Evolutionary conservation across 495 filamentous ascomycete species (phyloP).

Genomic region (Penicillium lagena): DNA sequence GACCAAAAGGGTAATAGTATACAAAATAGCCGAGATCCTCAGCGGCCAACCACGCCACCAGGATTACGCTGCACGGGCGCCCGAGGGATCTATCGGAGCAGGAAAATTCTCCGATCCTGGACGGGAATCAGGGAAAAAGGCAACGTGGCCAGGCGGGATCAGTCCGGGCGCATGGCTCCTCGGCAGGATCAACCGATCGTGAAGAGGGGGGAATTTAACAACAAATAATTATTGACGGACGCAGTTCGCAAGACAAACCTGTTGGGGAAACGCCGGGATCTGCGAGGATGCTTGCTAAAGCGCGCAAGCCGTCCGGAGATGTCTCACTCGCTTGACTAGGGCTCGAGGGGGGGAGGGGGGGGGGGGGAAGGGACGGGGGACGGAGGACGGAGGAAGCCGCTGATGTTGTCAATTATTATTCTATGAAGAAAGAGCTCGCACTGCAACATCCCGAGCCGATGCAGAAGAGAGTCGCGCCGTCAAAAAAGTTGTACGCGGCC

Average conservation of each 20-base stretch:
- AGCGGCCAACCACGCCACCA: not conserved
- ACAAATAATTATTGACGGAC: not conserved
- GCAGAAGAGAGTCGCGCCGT: too few species aligned
- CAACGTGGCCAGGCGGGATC: too few species aligned
- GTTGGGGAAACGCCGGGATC: not conserved
- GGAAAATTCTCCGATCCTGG: slow-evolving; percentile 9
- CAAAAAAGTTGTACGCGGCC: too few species aligned
- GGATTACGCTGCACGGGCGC: not conserved
- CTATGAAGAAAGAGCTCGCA: too few species aligned
- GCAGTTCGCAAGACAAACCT: not conserved
- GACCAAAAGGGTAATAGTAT: not conserved
- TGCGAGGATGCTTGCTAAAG: not conserved
- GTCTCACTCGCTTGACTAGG: slow-evolving; percentile 6
- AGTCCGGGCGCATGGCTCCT: not conserved
- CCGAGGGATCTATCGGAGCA: slow-evolving; percentile 7
- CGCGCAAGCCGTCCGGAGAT: not conserved
- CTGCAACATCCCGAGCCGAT: too few species aligned
- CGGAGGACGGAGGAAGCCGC: too few species aligned
- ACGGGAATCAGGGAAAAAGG: not conserved
- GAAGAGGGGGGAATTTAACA: not conserved
- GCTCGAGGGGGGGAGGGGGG: too few species aligned
- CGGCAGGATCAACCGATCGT: slow-evolving; percentile 7
- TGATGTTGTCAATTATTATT: too few species aligned
- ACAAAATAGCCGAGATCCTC: slow-evolving; percentile 13
- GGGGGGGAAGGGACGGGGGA: slow-evolving; percentile 5